These are phyloP conservation scores for Aspergillus sclerotiicarbonarius DNA, from an alignment of 495 filamentous ascomycete genomes.

Conservation along the genomic window DNA sequence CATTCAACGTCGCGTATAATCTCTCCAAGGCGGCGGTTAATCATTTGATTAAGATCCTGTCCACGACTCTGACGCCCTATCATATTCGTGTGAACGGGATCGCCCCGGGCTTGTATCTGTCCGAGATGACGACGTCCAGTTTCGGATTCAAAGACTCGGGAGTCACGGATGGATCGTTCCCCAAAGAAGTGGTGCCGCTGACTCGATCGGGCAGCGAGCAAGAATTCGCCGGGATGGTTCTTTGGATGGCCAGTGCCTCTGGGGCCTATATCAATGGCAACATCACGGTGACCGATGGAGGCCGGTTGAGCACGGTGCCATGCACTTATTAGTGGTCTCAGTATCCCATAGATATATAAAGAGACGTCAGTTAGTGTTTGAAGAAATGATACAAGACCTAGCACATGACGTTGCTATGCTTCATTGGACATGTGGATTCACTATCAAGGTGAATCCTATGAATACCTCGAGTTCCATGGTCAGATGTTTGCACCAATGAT, in stretches of 20 bases:
- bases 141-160: constrained; percentile 18
- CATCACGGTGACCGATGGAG: constrained; percentile 59
- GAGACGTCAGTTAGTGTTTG: not conserved
- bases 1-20: constrained; percentile 61
- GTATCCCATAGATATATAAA: not conserved
- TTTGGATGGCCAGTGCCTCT: constrained; percentile 62
- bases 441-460: too few relatives aligned
- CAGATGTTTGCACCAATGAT: too few relatives aligned
- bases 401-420: too few relatives aligned
- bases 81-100: constrained; percentile 64
- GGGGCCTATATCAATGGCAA: constrained; percentile 61
- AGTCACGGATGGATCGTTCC: constrained; percentile 42
- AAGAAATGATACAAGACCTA: not conserved
- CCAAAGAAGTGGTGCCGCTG: constrained; percentile 47
- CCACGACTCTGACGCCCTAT: constrained; percentile 52
- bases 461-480: too few relatives aligned
- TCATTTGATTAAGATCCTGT: constrained; percentile 63
- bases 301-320: constrained; percentile 49
- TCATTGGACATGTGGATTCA: too few relatives aligned
- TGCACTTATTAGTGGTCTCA: constrained; percentile 33
- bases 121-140: constrained; percentile 55
- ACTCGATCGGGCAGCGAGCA: constrained; percentile 53
- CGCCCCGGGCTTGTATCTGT: constrained; percentile 63
- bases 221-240: constrained; percentile 61
- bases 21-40: constrained; percentile 62